These are phyloP conservation scores for Arabis hirsuta DNA, from an alignment of 345 rosid genomes.

Conservation along the genomic window DNA sequence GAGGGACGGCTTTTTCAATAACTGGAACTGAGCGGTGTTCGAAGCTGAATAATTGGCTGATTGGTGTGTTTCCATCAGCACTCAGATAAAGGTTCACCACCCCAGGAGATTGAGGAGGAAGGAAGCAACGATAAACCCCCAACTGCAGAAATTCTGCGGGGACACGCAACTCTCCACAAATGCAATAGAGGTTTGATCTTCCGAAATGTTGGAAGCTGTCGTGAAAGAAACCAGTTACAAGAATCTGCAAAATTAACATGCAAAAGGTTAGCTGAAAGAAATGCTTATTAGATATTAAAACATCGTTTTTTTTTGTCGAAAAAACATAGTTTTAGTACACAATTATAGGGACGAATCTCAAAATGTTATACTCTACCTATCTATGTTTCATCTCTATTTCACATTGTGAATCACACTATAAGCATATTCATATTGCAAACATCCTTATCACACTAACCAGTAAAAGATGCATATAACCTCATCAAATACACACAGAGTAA, in stretches of 20 bases:
- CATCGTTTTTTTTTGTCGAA: too few species aligned
- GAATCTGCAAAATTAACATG: slow-evolving; percentile 52
- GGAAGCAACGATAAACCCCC: slow-evolving; percentile 85
- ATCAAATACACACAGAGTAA: slow-evolving; percentile 5
- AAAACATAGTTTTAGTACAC: not conserved
- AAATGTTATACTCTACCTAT: not conserved
- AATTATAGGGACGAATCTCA: not conserved
- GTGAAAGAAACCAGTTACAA: slow-evolving; percentile 75
- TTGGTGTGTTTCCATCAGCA: slow-evolving; percentile 75
- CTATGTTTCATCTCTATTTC: not conserved
- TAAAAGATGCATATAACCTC: slow-evolving; percentile 7
- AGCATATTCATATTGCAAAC: slow-evolving; percentile 14
- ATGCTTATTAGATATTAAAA: slow-evolving; percentile 9
- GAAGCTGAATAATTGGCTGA: slow-evolving; percentile 77
- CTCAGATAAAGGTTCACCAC: slow-evolving; percentile 69
- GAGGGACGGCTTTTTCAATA: slow-evolving; percentile 38
- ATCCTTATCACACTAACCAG: slow-evolving; percentile 1
- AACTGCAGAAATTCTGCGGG: slow-evolving; percentile 66
- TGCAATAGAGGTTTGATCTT: slow-evolving; percentile 67
- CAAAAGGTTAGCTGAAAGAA: slow-evolving; percentile 18
- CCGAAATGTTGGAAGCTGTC: slow-evolving; percentile 60
- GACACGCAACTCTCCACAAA: slow-evolving; percentile 71
- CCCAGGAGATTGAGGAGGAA: slow-evolving; percentile 77
- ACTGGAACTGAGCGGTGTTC: slow-evolving; percentile 59
- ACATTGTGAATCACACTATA: slow-evolving; percentile 9